phyloP scores from a whole-genome alignment of 345 rosid species.

The Carallia brachiata region DNA sequence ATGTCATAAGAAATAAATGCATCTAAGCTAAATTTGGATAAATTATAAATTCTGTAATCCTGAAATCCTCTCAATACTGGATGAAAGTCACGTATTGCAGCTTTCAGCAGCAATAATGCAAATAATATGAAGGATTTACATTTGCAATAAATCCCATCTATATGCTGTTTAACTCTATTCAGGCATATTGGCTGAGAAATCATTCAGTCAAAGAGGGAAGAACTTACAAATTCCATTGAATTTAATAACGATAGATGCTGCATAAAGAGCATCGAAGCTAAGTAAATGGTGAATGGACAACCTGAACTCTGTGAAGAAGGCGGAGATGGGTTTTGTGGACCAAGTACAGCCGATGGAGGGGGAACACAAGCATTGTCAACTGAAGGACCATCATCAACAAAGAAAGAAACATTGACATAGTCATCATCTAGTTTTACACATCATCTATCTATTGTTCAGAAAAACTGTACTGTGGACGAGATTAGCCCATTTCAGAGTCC shows the following conservation, averaged over 20 bases:
- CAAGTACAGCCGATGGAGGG: constrained; percentile 21
- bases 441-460: neutral
- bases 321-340: constrained; percentile 2
- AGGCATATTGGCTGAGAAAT: no score
- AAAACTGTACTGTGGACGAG: neutral
- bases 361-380: constrained; percentile 25
- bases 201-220: neutral
- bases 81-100: no score
- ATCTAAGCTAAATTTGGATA: no score
- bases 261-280: neutral
- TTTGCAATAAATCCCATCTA: no score
- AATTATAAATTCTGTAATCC: no score
- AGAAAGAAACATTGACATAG: constrained; percentile 11
- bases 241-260: no score
- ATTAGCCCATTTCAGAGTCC: no score
- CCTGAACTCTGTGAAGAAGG: constrained; percentile 40
- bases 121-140: no score
- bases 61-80: no score
- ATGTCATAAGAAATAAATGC: no score
- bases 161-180: no score
- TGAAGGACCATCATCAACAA: constrained; percentile 45
- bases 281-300: constrained; percentile 13
- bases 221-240: neutral
- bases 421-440: constrained; percentile 9
- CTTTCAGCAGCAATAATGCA: no score